These are phyloP conservation scores for Russula emetica DNA, from an alignment of 768 basidiomycete genomes.

Conservation along the genomic window DNA sequence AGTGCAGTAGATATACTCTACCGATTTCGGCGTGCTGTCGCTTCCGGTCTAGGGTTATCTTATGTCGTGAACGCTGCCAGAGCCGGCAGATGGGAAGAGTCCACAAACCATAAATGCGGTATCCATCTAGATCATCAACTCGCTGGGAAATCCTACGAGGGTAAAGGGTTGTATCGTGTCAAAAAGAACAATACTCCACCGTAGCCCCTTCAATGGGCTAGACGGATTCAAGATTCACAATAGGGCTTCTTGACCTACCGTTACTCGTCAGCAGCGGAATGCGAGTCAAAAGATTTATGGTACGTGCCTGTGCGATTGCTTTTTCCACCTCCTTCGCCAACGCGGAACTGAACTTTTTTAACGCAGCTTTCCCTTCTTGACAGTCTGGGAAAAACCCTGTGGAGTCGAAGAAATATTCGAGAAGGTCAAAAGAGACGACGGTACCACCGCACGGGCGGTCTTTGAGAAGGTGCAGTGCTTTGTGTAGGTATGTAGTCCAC, in stretches of 20 bases:
- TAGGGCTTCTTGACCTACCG: conserved; percentile 24
- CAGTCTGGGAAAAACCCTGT: conserved; percentile 18
- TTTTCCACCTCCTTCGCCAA: conserved; percentile 25
- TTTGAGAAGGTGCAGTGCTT: conserved; percentile 14
- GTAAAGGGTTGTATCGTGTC: not conserved
- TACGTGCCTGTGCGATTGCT: conserved; percentile 18
- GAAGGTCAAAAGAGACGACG: conserved; percentile 14
- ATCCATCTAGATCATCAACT: no score
- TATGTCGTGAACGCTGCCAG: no score
- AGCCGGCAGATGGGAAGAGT: no score
- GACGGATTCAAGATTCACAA: conserved; percentile 11
- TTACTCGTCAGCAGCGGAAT: conserved; percentile 5
- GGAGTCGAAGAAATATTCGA: conserved; percentile 13
- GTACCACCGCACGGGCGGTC: conserved; percentile 22
- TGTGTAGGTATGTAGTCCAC: conserved; percentile 23
- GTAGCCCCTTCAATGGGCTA: not conserved
- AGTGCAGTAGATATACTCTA: no score
- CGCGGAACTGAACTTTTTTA: conserved; percentile 19
- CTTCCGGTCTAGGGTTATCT: no score
- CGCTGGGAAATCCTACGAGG: not conserved
- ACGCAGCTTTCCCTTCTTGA: conserved; percentile 16
- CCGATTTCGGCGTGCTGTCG: no score
- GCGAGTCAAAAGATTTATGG: not conserved
- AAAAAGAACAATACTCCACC: not conserved
- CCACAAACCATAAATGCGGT: no score